Evolutionary conservation across 768 basidiomycete genomes (phyloP), one percentile per base, ranked within the genome.

Genomic region (Pleurotus tuber-regium): DNA sequence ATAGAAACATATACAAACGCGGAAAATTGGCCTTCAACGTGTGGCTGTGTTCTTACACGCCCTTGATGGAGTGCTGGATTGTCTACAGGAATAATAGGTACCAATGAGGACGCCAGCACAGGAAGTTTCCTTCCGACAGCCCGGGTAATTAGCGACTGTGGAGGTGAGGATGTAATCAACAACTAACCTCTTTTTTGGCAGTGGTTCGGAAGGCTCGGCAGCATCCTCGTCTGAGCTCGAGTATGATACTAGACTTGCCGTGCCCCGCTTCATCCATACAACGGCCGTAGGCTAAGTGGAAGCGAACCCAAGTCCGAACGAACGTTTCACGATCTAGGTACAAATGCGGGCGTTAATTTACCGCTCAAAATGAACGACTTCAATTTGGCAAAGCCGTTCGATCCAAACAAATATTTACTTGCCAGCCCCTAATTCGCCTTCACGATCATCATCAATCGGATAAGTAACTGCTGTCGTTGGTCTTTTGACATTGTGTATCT

Each of bases 11-110:
- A 95, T 48, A 94, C 76, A 69, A 95, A 82, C 3, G 87, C 75
- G 1, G 85, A 83, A 63, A 82, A 95, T 61, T 95, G 92, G 0
- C 95, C 95, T 10, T 92, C 87, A 3, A 92, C 83, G 62, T 92
- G 90, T 2, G 92, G 91, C 1, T 73, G 75, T 0, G 83, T 74
- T 25, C 95, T 82, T 41, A 72, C 73, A 25, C 94, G 81, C 11
- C 95, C 95, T 71, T 95, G 92, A 64, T 97, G 94, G 12, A 82
- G 69, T 2, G 83, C 69, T 2, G 93, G 92, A 59, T 91, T 71
- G 63, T 94, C 90, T 4, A 79, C 63, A 0, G 87, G 90, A 1
- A 58, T 64, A 38, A 76, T 61, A 3, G 72, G 60, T 2, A 68
- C 61, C 41, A 91, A 63, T 29, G 74, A 72, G 14, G 75, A 57